phyloP scores from a whole-genome alignment of 192 early-diverging fungal species.

The Podila clonocystis region DNA sequence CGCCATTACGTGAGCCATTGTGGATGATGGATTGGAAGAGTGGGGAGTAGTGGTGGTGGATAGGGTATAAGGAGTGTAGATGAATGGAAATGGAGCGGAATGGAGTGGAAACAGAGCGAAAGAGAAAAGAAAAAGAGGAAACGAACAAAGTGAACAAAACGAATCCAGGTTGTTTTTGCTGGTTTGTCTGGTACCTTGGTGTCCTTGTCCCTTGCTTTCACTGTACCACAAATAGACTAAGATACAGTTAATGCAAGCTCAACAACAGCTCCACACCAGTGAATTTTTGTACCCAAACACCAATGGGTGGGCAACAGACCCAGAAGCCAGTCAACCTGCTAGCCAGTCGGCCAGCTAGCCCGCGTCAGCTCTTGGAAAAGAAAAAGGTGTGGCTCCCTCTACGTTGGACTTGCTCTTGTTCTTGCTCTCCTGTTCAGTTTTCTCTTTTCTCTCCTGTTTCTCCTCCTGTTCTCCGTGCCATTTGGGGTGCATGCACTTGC shows the following conservation, averaged over 20 bases:
- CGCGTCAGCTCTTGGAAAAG: no score
- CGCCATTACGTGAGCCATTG: slow-evolving; percentile 38
- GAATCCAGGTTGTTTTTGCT: not conserved
- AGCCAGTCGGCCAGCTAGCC: no score
- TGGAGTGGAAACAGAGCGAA: not conserved
- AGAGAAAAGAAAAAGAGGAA: not conserved
- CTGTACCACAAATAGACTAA: no score
- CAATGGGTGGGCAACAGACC: not conserved
- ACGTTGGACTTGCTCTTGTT: not conserved
- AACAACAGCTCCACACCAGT: no score
- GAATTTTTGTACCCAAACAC: not conserved
- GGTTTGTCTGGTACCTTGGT: not conserved
- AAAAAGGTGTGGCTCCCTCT: not conserved
- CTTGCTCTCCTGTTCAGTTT: not conserved
- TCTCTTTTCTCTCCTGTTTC: not conserved
- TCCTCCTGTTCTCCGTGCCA: not conserved
- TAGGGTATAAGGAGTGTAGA: not conserved
- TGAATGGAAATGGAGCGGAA: slow-evolving; percentile 3
- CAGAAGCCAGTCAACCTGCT: not conserved
- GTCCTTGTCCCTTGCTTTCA: not conserved
- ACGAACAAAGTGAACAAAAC: not conserved
- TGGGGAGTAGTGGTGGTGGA: no score
- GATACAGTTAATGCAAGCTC: no score
- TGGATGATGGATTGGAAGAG: not conserved
- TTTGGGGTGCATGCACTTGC: no score